Conservation (phyloP, 2,329 filamentous ascomycete species). For the Colletotrichum cereale region DNA sequence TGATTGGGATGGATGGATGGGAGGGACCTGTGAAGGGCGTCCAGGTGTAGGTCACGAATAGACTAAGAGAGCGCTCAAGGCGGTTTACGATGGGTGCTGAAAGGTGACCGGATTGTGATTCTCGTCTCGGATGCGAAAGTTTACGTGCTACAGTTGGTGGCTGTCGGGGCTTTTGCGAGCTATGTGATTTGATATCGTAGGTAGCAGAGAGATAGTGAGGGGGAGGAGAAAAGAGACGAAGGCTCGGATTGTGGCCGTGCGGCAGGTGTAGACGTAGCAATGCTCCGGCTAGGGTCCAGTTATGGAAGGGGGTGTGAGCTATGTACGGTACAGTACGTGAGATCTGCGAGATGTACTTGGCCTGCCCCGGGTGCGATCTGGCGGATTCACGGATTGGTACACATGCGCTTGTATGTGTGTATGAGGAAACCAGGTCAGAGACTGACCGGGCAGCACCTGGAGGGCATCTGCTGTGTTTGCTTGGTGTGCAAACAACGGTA, state of each 20-base stretch:
- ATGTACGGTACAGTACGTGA: slow-evolving; percentile 16
- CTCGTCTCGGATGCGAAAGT: slow-evolving; percentile 16
- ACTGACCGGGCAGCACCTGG: background rate
- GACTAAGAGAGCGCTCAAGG: background rate
- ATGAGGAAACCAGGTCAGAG: background rate
- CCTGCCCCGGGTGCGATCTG: background rate
- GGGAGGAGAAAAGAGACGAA: slow-evolving; percentile 34
- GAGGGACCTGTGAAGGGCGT: slow-evolving; percentile 16
- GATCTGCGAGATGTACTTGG: background rate
- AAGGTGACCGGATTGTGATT: background rate
- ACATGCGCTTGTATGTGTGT: background rate
- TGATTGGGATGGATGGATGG: slow-evolving; percentile 17
- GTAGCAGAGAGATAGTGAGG: slow-evolving; percentile 15
- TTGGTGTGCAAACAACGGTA: background rate
- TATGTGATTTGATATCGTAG: slow-evolving; percentile 28
- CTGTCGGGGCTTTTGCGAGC: slow-evolving; percentile 30
- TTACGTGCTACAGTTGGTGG: slow-evolving; percentile 17
- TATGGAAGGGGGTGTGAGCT: background rate
- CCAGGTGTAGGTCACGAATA: slow-evolving; percentile 15
- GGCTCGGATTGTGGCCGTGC: slow-evolving; percentile 39
- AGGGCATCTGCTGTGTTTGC: background rate
- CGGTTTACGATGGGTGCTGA: background rate
- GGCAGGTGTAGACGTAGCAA: slow-evolving; percentile 36
- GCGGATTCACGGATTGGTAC: background rate
- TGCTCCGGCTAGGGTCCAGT: background rate